Evolutionary conservation across 1,139 yeast species (phyloP).

Genomic region (Pichia sp.): DNA sequence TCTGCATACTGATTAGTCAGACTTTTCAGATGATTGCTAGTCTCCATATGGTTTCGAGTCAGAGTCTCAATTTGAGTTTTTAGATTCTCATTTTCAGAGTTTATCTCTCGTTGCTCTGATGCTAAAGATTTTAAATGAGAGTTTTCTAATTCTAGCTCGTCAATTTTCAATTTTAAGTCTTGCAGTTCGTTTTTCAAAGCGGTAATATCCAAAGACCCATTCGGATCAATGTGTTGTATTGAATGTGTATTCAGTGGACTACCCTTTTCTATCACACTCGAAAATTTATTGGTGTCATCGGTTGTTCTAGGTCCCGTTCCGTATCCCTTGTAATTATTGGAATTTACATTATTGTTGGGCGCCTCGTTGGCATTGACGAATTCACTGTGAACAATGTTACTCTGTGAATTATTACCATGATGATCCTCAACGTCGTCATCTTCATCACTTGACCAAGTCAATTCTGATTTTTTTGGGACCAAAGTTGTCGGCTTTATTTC

Average conservation of each 20-base stretch:
- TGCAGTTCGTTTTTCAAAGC: conserved; percentile 2
- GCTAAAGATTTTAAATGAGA: conserved; percentile 8
- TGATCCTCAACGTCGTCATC: conserved; percentile 44
- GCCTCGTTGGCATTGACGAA: not conserved
- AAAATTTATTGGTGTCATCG: conserved; percentile 15
- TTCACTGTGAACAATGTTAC: not conserved
- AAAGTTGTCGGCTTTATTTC: conserved; percentile 57
- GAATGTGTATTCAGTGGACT: conserved; percentile 20
- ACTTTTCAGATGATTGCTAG: conserved; percentile 3
- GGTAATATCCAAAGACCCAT: not conserved
- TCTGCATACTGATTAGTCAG: conserved; percentile 8
- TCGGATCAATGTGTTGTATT: conserved; percentile 11
- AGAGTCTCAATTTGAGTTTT: conserved; percentile 6
- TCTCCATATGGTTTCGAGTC: conserved; percentile 23
- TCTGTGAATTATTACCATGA: not conserved
- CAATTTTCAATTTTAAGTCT: conserved; percentile 22
- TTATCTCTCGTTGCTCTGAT: conserved; percentile 10
- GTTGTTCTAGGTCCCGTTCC: not conserved
- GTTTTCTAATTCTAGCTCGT: conserved; percentile 17
- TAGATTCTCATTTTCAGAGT: conserved; percentile 7
- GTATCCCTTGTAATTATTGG: no score
- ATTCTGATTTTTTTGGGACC: conserved; percentile 70
- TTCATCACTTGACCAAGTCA: conserved; percentile 82
- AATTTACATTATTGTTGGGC: not conserved
- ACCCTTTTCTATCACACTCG: conserved; percentile 21